Conservation (phyloP, 202 grass and related monocot species). For the Schoenoplectus triqueter region DNA sequence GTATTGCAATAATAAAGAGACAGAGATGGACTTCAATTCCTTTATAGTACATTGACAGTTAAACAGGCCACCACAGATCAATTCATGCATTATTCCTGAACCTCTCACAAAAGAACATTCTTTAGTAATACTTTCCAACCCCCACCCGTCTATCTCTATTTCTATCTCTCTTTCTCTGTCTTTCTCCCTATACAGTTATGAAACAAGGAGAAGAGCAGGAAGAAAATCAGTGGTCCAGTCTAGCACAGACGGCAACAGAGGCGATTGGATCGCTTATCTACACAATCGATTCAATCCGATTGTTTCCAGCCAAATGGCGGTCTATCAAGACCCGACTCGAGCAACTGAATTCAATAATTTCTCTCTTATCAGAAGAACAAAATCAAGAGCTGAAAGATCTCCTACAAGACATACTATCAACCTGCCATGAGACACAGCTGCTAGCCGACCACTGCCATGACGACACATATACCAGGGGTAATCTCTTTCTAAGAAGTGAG, state of each 20-base stretch:
- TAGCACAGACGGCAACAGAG: constrained; percentile 37
- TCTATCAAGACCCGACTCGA: constrained; percentile 61
- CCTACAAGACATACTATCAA: constrained; percentile 43
- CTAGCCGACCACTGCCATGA: constrained; percentile 64
- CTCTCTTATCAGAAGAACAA: constrained; percentile 14
- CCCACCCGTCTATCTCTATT: background rate
- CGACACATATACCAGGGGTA: constrained; percentile 64
- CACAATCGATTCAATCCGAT: constrained; percentile 49
- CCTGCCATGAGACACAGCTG: constrained; percentile 28
- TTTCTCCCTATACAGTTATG: constrained; percentile 21
- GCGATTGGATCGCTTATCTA: constrained; percentile 46
- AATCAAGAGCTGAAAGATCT: constrained; percentile 42
- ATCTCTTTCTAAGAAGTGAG: constrained; percentile 82
- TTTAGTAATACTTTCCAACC: constrained; percentile 1
- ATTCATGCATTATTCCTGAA: constrained; percentile 30
- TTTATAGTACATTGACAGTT: constrained; percentile 32
- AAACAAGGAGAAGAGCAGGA: constrained; percentile 38
- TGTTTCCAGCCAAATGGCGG: constrained; percentile 85
- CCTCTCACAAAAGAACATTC: constrained; percentile 34
- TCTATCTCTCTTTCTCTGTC: background rate
- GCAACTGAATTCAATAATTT: constrained; percentile 60
- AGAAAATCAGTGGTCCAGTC: constrained; percentile 34
- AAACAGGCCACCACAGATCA: constrained; percentile 28
- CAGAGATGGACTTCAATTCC: constrained; percentile 19
- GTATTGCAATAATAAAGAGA: constrained; percentile 16